These are phyloP conservation scores for Platanthera guangdongensis DNA, from an alignment of 106 monocot genomes.

Conservation along the genomic window DNA sequence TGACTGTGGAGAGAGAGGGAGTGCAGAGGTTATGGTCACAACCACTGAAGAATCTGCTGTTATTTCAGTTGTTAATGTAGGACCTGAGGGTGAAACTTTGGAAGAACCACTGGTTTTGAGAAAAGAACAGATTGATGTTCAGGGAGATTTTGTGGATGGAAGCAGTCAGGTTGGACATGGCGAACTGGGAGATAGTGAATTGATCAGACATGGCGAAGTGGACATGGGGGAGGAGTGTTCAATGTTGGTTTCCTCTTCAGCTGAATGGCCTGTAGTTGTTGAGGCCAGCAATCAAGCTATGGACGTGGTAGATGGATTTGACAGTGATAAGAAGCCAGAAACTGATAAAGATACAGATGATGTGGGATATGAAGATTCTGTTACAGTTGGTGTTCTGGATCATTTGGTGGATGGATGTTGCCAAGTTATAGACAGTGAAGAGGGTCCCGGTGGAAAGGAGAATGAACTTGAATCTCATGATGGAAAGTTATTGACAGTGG, in stretches of 20 bases:
- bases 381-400: neutral
- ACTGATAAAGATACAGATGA: neutral
- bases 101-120: neutral
- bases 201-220: neutral
- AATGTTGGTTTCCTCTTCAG: neutral
- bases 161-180: neutral
- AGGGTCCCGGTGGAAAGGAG: neutral
- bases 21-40: neutral
- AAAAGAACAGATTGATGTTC: neutral
- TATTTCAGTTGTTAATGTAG: neutral
- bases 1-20: neutral
- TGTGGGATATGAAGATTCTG: no score
- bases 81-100: neutral
- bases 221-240: neutral
- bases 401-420: neutral
- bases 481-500: neutral
- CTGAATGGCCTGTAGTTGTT: neutral
- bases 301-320: neutral
- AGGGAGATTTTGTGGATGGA: neutral
- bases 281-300: neutral
- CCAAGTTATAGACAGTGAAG: neutral
- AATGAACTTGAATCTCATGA: neutral
- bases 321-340: neutral
- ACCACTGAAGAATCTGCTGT: neutral
- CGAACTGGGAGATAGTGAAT: neutral